A percentile compares a stretch with the other conserved stretches of the same genome.
phyloP scores from a whole-genome alignment of 108 stramenopile genomes.

The Epithemia pelagica region DNA sequence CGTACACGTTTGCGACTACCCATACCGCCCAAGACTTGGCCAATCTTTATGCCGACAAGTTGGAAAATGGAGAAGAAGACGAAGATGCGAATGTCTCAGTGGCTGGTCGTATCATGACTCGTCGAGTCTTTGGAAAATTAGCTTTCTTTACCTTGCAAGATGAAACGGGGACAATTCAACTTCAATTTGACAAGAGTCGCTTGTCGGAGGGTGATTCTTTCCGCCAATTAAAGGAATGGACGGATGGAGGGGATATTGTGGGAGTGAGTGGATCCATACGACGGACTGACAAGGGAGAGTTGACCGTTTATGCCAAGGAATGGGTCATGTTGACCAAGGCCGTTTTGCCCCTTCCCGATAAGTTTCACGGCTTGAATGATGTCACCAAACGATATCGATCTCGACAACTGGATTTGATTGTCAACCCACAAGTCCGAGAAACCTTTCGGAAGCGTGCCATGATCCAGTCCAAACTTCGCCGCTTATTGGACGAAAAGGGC shows the following conservation, averaged over 20 bases:
- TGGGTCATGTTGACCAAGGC: constrained; percentile 97
- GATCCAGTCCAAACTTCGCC: constrained; percentile 85
- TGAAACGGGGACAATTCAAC: constrained; percentile 85
- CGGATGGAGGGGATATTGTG: constrained; percentile 92
- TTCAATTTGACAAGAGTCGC: constrained; percentile 91
- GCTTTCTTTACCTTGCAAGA: constrained; percentile 93
- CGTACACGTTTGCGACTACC: constrained; percentile 64
- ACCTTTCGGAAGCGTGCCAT: constrained; percentile 87
- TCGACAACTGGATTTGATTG: constrained; percentile 94
- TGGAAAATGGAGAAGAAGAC: constrained; percentile 80
- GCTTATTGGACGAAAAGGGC: constrained; percentile 80
- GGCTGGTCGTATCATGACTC: constrained; percentile 91
- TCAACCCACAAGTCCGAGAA: constrained; percentile 87
- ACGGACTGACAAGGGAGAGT: constrained; percentile 94
- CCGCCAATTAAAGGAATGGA: constrained; percentile 77
- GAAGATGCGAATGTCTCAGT: constrained; percentile 66
- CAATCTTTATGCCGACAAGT: constrained; percentile 47
- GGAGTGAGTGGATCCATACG: constrained; percentile 89
- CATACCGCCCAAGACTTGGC: constrained; percentile 51
- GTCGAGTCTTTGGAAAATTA: constrained; percentile 94
- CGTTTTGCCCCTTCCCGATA: constrained; percentile 90
- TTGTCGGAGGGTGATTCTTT: constrained; percentile 55
- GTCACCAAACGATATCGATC: constrained; percentile 90
- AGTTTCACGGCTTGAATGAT: constrained; percentile 92
- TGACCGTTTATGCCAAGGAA: constrained; percentile 87